These are phyloP conservation scores for Hypericum androsaemum DNA, from an alignment of 345 rosid species.

Conservation along the genomic window DNA sequence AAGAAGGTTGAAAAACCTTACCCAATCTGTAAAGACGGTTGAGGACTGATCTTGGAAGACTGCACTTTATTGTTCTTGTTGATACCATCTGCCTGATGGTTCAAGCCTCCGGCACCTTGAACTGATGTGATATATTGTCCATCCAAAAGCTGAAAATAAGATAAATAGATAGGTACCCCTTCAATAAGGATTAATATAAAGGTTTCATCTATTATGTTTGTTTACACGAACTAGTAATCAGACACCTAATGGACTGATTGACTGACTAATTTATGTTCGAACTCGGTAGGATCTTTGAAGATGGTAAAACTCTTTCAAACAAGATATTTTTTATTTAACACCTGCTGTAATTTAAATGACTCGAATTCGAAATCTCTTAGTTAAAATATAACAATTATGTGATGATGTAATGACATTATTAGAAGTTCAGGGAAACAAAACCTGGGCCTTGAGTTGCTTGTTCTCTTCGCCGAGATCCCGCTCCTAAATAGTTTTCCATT, in stretches of 20 bases:
- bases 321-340: no score
- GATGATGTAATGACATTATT: no score
- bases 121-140: constrained; percentile 1
- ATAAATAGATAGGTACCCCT: neutral
- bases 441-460: constrained; percentile 23
- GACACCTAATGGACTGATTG: no score
- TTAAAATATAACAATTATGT: no score
- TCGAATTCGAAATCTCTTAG: no score
- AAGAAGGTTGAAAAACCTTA: constrained; percentile 3
- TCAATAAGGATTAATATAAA: no score
- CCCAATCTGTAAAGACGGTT: constrained; percentile 8
- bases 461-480: constrained; percentile 23
- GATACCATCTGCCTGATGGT: neutral
- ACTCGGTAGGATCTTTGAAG: no score
- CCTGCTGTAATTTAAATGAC: no score
- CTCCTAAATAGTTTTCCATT: constrained; percentile 12
- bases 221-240: no score
- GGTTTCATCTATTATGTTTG: no score
- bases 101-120: constrained; percentile 12
- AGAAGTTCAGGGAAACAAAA: neutral
- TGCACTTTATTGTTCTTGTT: neutral
- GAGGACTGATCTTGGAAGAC: constrained; percentile 4
- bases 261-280: no score
- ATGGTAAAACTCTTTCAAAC: no score
- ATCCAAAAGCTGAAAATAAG: constrained; percentile 19